These are phyloP conservation scores for Telopea speciosissima DNA, from an alignment of 177 flowering plant species.

Conservation along the genomic window DNA sequence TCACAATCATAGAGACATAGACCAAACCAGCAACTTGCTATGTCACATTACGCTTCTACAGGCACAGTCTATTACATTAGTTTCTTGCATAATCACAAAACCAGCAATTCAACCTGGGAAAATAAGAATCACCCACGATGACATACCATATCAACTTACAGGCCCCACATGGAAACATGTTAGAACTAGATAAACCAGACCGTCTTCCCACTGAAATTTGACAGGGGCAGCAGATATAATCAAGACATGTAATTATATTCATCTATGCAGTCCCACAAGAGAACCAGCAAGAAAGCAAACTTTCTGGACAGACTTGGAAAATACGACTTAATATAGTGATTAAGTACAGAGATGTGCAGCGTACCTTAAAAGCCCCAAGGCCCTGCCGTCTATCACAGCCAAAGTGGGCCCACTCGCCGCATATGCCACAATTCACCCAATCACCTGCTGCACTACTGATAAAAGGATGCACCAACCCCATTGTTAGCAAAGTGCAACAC, in stretches of 20 bases:
- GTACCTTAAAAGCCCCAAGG: slow-evolving; percentile 96
- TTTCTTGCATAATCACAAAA: too few relatives aligned
- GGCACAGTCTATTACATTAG: too few relatives aligned
- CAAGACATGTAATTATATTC: background rate
- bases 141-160: background rate
- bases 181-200: background rate
- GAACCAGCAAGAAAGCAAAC: background rate
- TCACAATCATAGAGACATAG: too few relatives aligned
- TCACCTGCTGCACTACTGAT: slow-evolving; percentile 99
- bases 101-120: background rate
- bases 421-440: slow-evolving; percentile 97
- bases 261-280: background rate
- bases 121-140: background rate
- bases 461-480: background rate
- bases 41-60: too few relatives aligned
- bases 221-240: too few relatives aligned
- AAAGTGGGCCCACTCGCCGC: slow-evolving; percentile 99
- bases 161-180: background rate
- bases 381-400: slow-evolving; percentile 97
- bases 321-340: background rate
- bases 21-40: too few relatives aligned
- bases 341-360: background rate
- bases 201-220: too few relatives aligned
- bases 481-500: slow-evolving; percentile 3
- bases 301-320: background rate